A percentile compares a stretch with the other conserved stretches of the same genome.
phyloP scores from a whole-genome alignment of 1,139 yeast species.

The Blastobotrys capitulatus region DNA sequence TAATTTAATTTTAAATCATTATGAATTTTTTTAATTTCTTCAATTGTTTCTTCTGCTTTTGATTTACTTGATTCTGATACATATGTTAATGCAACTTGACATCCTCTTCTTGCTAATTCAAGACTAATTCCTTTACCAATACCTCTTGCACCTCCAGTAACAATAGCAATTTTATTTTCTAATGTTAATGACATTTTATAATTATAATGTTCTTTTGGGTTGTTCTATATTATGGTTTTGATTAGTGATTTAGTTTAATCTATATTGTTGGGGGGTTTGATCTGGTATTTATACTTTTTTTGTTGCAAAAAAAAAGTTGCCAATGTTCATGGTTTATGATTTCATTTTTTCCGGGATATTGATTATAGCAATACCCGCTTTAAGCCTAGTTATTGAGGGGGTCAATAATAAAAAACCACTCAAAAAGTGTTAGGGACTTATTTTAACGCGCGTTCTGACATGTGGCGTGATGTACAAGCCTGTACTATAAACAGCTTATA shows the following conservation, averaged over 20 bases:
- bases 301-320: neutral
- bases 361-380: neutral
- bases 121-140: conserved; percentile 31
- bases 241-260: too few species aligned
- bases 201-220: neutral
- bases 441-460: too few species aligned
- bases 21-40: conserved; percentile 19
- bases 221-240: neutral
- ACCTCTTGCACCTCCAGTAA: conserved; percentile 27
- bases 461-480: too few species aligned
- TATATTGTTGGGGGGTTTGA: too few species aligned
- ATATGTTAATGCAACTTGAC: conserved; percentile 29
- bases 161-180: conserved; percentile 19
- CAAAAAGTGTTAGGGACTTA: too few species aligned
- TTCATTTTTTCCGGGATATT: neutral
- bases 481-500: too few species aligned
- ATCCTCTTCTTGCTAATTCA: conserved; percentile 24
- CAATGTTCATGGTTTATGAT: too few species aligned
- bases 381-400: too few species aligned
- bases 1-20: conserved; percentile 8
- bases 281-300: too few species aligned
- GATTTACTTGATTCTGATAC: conserved; percentile 16
- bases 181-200: neutral
- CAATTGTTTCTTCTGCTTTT: conserved; percentile 25
- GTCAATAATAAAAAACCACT: too few species aligned